Evolutionary conservation across 2,329 filamentous ascomycete genomes (phyloP).

Genomic region (Penicillium sp.): DNA sequence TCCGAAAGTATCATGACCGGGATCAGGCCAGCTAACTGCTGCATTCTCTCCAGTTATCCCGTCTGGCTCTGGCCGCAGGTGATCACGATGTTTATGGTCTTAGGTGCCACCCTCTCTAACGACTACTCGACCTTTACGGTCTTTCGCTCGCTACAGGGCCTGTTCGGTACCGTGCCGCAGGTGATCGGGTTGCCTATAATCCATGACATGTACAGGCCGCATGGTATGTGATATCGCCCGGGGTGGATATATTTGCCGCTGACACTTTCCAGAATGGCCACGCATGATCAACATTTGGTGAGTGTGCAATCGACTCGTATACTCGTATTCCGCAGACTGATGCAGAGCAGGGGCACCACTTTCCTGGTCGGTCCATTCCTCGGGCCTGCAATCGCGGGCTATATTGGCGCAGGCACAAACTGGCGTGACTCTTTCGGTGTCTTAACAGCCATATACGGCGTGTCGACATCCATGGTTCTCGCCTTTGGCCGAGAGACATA

Average conservation of each 20-base stretch:
- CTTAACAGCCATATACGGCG: constrained; percentile 34
- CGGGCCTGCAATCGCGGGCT: constrained; percentile 37
- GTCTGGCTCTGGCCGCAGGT: constrained; percentile 43
- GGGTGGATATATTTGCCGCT: not conserved
- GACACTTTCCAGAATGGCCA: constrained; percentile 28
- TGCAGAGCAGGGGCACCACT: constrained; percentile 28
- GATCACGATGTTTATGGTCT: constrained; percentile 37
- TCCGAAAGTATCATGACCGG: not conserved
- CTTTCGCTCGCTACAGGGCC: constrained; percentile 37
- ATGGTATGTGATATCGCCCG: constrained; percentile 13
- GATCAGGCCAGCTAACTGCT: not conserved
- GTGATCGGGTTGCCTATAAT: constrained; percentile 40
- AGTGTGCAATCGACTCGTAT: not conserved
- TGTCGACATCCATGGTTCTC: constrained; percentile 34
- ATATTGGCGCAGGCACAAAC: constrained; percentile 30
- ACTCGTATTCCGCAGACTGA: constrained; percentile 2
- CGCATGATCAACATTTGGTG: constrained; percentile 40
- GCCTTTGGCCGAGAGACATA: constrained; percentile 36
- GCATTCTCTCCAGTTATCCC: constrained; percentile 30
- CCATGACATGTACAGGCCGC: constrained; percentile 36
- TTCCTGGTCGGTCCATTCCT: constrained; percentile 39
- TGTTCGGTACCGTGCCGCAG: constrained; percentile 40
- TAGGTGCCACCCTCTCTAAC: constrained; percentile 39
- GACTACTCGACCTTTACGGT: constrained; percentile 39
- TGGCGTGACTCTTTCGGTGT: constrained; percentile 36